phyloP scores from a whole-genome alignment of 352 stramenopile species.

The Hyaloperonospora arabidopsidis region DNA sequence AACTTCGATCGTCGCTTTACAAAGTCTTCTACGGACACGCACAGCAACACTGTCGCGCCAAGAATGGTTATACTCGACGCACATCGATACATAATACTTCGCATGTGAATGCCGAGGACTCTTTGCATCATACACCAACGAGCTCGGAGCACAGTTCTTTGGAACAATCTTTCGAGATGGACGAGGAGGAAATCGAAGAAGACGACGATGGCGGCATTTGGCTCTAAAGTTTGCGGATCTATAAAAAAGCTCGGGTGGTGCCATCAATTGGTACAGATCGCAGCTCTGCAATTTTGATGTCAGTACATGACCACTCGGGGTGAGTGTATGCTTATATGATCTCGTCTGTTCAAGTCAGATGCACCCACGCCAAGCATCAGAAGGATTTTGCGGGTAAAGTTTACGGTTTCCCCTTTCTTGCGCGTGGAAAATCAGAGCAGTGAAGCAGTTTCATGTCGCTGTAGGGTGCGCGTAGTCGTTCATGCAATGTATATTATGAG shows the following conservation, averaged over 20 bases:
- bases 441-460: no score
- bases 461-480: no score
- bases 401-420: no score
- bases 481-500: no score
- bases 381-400: no score
- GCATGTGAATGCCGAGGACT: constrained; percentile 17
- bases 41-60: constrained; percentile 5
- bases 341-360: no score
- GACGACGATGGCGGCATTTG: constrained; percentile 46
- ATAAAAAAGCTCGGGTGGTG: neutral
- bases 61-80: constrained; percentile 2
- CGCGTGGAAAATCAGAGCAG: no score
- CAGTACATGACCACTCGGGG: neutral
- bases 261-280: neutral
- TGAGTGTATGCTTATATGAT: no score
- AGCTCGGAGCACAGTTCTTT: constrained; percentile 16
- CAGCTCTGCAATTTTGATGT: neutral
- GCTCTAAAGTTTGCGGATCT: constrained; percentile 27
- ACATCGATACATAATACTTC: constrained; percentile 21
- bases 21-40: constrained; percentile 19
- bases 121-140: constrained; percentile 21
- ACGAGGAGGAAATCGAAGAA: constrained; percentile 29
- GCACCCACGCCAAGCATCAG: no score
- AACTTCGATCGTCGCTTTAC: constrained; percentile 35
- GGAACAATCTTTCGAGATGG: constrained; percentile 25